phyloP scores from a whole-genome alignment of 208 protist species.

The Leishmania guyanensis region DNA sequence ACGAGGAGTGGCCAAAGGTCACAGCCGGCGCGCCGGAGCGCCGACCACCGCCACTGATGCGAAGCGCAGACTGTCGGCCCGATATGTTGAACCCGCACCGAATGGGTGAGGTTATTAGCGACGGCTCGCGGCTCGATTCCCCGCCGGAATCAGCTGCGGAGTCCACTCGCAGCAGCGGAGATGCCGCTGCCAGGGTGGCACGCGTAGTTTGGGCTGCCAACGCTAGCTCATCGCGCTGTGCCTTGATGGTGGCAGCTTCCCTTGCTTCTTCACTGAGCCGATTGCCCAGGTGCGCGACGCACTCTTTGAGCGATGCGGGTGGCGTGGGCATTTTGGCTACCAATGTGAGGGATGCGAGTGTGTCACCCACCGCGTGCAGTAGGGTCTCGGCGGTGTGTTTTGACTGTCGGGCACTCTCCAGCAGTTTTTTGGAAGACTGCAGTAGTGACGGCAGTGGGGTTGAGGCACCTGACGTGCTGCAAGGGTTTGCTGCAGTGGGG shows the following conservation, averaged over 20 bases:
- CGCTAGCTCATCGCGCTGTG: conserved; percentile 24
- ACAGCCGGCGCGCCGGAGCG: neutral
- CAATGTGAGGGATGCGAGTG: conserved; percentile 6
- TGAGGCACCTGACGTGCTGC: neutral
- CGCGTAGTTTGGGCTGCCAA: conserved; percentile 5
- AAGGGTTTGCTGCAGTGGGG: neutral
- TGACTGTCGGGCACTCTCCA: conserved; percentile 3
- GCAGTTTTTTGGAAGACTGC: neutral
- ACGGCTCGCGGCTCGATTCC: conserved; percentile 8
- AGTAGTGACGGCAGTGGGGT: neutral
- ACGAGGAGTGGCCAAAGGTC: neutral
- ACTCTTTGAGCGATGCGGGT: conserved; percentile 13
- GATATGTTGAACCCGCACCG: neutral
- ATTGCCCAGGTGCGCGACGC: neutral
- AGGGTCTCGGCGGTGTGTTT: conserved; percentile 13
- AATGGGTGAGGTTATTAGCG: neutral
- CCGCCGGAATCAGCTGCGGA: conserved; percentile 8
- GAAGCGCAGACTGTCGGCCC: neutral
- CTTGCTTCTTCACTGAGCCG: conserved; percentile 11
- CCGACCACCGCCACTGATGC: neutral
- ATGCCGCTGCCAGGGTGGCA: conserved; percentile 9
- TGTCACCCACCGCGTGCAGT: neutral
- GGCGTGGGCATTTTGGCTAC: neutral
- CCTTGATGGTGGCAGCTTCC: conserved; percentile 5
- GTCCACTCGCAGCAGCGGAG: neutral